Evolutionary conservation across 1,284 basidiomycete species (phyloP), one percentile per base, ranked within the genome.

Genomic region (Sphagnurus paluster): DNA sequence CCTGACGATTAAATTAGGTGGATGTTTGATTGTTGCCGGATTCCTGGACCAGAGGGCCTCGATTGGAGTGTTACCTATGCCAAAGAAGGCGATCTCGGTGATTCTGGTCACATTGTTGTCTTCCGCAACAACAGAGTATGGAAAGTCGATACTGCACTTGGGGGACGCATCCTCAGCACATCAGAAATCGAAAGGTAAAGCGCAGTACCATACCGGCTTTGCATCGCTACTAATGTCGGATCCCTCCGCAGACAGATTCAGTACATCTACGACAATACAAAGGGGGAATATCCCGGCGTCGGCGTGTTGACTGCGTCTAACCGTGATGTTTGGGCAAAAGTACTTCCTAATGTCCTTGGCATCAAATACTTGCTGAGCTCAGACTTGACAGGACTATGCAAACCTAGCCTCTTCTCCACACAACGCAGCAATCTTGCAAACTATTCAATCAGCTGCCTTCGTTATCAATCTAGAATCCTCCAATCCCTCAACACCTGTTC

Each of bases 1-100:
- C n/a, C n/a, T 42, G 11, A 50, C 19, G 5, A 25, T 30, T 16
- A 30, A 32, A 29, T 17, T 46, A 87, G 87, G 35, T 90, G 92
- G 92, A 93, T 95, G 87, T 95, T 94, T 59, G 93, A 95, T 67
- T 90, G 90, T 58, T 89, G 82, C 57, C 88, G 92, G 43, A 74
- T 95, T 28, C 93, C 92, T 2, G 87, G 87, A 1, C 64, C 70
- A 2, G 71, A 80, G 35, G 82, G 81, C 0, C 67, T 83, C 1
- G 93, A 95, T 64, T 92, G 87, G 79, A 84, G 85, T 44, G 71
- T 86, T 41, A 82, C 85, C 29, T 79, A 87, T 49, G 79, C 84
- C 0, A 75, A 80, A 54, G 69, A 74, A 30, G 79, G 77, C n/a
- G 79, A 84, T 44, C 60, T 62, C 7, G 86, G 87, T n/a, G 75